Conservation (phyloP, 1,284 basidiomycete genomes). For the Acaromyces ingoldii region DNA sequence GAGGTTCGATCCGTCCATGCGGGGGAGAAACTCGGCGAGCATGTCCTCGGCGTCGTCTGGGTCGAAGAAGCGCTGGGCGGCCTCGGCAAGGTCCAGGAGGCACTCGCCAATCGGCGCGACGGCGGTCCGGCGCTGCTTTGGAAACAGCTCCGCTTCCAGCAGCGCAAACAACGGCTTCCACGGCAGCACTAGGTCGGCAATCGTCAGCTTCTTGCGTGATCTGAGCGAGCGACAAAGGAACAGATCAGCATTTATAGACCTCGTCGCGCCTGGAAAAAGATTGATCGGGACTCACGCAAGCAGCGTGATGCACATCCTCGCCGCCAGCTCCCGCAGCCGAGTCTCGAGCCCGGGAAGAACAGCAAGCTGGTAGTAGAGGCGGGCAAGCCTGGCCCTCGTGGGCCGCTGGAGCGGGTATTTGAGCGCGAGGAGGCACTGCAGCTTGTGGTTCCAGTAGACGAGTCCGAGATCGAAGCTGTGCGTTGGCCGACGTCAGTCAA, state of each 20-base stretch:
- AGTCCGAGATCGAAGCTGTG: constrained; percentile 38
- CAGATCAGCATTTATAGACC: neutral
- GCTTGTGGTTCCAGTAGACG: constrained; percentile 58
- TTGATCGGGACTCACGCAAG: constrained; percentile 59
- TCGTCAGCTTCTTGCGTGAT: constrained; percentile 69
- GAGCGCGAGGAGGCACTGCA: constrained; percentile 47
- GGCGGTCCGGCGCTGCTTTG: constrained; percentile 58
- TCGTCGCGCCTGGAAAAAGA: neutral
- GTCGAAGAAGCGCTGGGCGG: constrained; percentile 80
- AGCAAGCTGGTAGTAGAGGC: constrained; percentile 76
- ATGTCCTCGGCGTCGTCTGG: constrained; percentile 83
- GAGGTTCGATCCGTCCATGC: constrained; percentile 68
- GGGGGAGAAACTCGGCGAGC: constrained; percentile 71
- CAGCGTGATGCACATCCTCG: constrained; percentile 67
- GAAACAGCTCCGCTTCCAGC: constrained; percentile 73
- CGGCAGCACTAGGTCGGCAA: constrained; percentile 77
- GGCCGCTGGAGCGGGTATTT: constrained; percentile 54
- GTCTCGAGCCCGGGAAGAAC: constrained; percentile 70
- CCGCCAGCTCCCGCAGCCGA: constrained; percentile 65
- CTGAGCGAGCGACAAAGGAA: constrained; percentile 55
- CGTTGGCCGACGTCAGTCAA: neutral
- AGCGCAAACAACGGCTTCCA: constrained; percentile 82
- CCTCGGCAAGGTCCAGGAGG: constrained; percentile 78
- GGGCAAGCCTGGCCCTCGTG: constrained; percentile 69
- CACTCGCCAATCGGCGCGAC: constrained; percentile 68